Base-by-base conservation (phyloP, 768 basidiomycete genomes). In the Paxillus involutus region DNA sequence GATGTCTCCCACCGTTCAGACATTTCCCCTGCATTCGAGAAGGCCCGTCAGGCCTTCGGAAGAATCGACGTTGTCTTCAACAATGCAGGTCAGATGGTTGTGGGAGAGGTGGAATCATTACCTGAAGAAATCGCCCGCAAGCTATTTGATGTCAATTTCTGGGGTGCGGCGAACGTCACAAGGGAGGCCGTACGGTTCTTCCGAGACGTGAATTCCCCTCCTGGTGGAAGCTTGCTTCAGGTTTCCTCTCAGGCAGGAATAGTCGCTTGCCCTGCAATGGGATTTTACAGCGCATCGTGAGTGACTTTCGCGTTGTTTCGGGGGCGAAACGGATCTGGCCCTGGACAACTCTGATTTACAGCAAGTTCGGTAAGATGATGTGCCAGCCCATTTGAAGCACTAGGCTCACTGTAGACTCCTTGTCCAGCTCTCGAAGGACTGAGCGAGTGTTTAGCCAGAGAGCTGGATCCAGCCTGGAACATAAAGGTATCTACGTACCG, bases 151-250 rank as follows among this genome's bases (percentile, higher is more conserved):
- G 66, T 70, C 49, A 65, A 63, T 42, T 74, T 75, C 48, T 74
- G 70, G 71, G 72, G 73, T 19, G 63, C 65, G 29, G 55, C 54
- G n/a, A 58, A 65, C 37, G 69, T 76, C 29, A 63, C 53, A 13
- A 58, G 44, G 37, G 64, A 73, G 40, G 67, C 73, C 0, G 56
- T 73, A 19, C 55, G 57, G 24, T 65, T 68, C 49, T 75, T 78
- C 59, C 67, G 75, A 10, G 71, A 76, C 41, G 64, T 69, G 32
- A 75, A 76, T 49, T 63, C 61, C 14, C 75, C 77, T 0, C 51
- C 56, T 0, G 75, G 75, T 8, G 77, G 78, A 0, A 60, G 68
- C 11, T 56, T 80, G 10, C 53, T 79, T 5, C 73, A 76, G 42
- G 68, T 69, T 16, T 71, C 70, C 32, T 76, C 76, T 2, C 56